Evolutionary conservation across 2,329 filamentous ascomycete genomes (phyloP), one percentile per base, ranked within the genome.

Genomic region (Dactylonectria estremocensis): DNA sequence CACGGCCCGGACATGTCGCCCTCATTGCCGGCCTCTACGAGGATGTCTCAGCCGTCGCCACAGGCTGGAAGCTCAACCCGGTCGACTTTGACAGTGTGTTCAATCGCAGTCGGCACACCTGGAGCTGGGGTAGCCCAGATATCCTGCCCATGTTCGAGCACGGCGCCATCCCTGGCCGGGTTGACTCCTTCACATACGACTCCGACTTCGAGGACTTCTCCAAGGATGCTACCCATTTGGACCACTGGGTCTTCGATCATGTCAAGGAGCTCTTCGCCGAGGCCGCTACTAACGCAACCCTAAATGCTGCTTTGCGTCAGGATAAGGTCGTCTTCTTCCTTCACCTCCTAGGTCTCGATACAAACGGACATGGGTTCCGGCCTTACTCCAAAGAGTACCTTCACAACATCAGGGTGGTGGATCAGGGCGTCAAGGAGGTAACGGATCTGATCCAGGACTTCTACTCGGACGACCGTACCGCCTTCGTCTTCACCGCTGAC

Each of bases 1-100:
- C 96, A 18, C 90, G 96, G 20, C 96, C 96, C 0, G 96, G 96
- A 16, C 96, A 99, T 85, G 96, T 99, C 65, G 97, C 96, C 40
- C 88, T 99, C 61, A 99, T 99, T 76, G 96, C 96, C 7, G 96
- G 96, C 5, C 84, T 99, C 43, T 99, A 99, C 79, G 96, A 99
- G 82, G 96, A 99, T 85, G 96, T 99, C 1, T 98, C 96, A 37
- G 93, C 96, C 2, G 96, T 99, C 20, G 97, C 93, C 33, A 99
- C 97, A 1, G 96, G 96, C 16, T 99, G 96, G 96, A 98, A 99
- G 83, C 84, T 98, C 74, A 99, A 99, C 79, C 96, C 96, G 0
- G 96, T 99, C 77, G 93, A 98, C 78, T 99, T 99, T 77, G 96
- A 99, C 83, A 98, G 95, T 77, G 95, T 99, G 11, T 99, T 99